Evolutionary conservation across 306 rosid species (phyloP), one percentile per base, ranked within the genome.

Genomic region (Phaseolus lunatus): DNA sequence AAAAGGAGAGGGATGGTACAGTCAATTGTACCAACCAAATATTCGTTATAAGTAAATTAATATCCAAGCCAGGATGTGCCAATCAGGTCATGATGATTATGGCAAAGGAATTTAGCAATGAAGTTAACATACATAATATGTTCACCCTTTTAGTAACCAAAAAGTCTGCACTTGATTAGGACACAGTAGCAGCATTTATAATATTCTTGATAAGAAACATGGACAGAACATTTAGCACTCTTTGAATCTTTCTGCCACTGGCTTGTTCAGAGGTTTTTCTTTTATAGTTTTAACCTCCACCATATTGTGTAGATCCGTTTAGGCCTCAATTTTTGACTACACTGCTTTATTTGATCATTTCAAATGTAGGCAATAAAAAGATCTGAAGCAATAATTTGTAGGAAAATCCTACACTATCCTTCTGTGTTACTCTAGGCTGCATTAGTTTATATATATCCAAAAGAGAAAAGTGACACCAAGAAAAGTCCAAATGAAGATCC

Each of bases 301-400:
- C 57, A 80, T 48, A 58, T 49, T 63, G 70, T 50, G 75, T 61
- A 41, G 39, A 56, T 43, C 62, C 47, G 65, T 58, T 59, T 78
- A 43, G 23, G 87, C 84, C 90, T 27, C 82, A 77, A 69, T 47
- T 54, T 70, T 85, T 87, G 80, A 87, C 86, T 50, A 23, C 64
- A 65, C 33, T 58, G 62, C 75, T 79, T 66, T 66, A 39, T 22
- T 75, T 64, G 80, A 73, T 57, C 48, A 62, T 62, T 53, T 71
- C 67, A 68, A 72, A 67, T 79, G 52, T 31, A 65, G 76, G 75
- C 80, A 57, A 33, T 33, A 33, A 75, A 31, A 63, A 79, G 78
- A 39, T 33, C 57, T 33, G 75, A 85, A 63, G 64, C 45, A 74
- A 39, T n/a, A 11, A 43, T 11, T 43, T 53, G 72, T 56, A 39